Evolutionary conservation across 164 flowering plant species (phyloP).

Genomic region (Piper betle): DNA sequence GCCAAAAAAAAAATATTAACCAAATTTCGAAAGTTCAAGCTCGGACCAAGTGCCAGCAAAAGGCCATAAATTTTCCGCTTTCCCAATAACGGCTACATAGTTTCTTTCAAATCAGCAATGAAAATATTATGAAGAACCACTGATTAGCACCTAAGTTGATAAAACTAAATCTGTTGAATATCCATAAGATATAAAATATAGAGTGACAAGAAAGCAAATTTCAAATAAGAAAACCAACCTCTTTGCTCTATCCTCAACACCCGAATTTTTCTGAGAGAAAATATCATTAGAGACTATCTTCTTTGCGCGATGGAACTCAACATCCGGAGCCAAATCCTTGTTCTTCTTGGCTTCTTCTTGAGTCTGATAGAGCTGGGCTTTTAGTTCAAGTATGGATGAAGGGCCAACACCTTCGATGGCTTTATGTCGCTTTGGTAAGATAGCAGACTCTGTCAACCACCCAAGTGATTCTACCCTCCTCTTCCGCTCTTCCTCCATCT

Average conservation of each 20-base stretch:
- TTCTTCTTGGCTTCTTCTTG: constrained; percentile 63
- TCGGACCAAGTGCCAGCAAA: background rate
- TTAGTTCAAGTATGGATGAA: constrained; percentile 79
- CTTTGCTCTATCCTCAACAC: constrained; percentile 72
- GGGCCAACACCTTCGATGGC: constrained; percentile 89
- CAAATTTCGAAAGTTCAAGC: background rate
- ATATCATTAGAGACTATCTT: constrained; percentile 32
- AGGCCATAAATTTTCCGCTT: background rate
- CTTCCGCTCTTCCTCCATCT: constrained; percentile 27
- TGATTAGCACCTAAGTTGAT: too few species aligned
- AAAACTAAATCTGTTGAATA: too few species aligned
- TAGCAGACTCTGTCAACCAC: constrained; percentile 93
- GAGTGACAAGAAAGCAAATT: background rate
- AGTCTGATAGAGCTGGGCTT: constrained; percentile 87
- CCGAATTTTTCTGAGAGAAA: constrained; percentile 63
- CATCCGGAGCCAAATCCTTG: constrained; percentile 31
- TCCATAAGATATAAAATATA: background rate
- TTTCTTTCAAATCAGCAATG: too few species aligned
- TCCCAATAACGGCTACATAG: too few species aligned
- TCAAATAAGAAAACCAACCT: constrained; percentile 27
- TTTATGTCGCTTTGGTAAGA: constrained; percentile 82
- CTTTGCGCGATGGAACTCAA: constrained; percentile 75
- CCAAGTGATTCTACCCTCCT: constrained; percentile 76
- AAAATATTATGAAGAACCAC: too few species aligned
- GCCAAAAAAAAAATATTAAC: too few species aligned